These are phyloP conservation scores for Clarireedia sp. DNA, from an alignment of 2,329 filamentous ascomycete genomes.

Conservation along the genomic window DNA sequence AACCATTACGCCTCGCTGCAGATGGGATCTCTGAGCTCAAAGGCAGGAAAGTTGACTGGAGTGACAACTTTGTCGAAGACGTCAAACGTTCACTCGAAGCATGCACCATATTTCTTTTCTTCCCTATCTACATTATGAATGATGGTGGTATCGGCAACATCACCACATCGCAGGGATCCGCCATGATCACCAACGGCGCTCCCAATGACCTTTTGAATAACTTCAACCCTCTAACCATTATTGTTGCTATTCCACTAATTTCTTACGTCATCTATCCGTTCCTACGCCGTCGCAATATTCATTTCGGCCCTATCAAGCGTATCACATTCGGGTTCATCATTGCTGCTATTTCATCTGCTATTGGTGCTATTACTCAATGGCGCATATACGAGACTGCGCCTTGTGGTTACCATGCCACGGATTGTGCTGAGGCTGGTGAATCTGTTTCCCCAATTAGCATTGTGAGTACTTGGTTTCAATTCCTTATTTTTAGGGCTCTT, in stretches of 20 bases:
- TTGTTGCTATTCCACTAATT: constrained; percentile 65
- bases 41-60: constrained; percentile 56
- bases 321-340: constrained; percentile 64
- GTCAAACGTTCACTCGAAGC: constrained; percentile 61
- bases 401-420: constrained; percentile 41
- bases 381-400: constrained; percentile 55
- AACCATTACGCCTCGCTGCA: constrained; percentile 54
- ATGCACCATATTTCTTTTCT: constrained; percentile 57
- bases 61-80: constrained; percentile 75
- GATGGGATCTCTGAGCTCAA: constrained; percentile 35
- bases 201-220: constrained; percentile 75
- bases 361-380: constrained; percentile 48
- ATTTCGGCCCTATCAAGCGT: constrained; percentile 67
- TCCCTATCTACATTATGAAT: constrained; percentile 35
- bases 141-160: constrained; percentile 41
- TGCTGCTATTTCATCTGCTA: constrained; percentile 50
- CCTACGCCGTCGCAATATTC: constrained; percentile 53
- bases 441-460: constrained; percentile 19
- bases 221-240: constrained; percentile 65
- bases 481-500: background rate
- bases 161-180: constrained; percentile 45
- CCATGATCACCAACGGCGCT: constrained; percentile 59
- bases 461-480: background rate
- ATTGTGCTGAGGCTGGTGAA: constrained; percentile 16
- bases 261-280: constrained; percentile 61